phyloP scores from a whole-genome alignment of 108 stramenopile species.

The Skeletonema menzelii region DNA sequence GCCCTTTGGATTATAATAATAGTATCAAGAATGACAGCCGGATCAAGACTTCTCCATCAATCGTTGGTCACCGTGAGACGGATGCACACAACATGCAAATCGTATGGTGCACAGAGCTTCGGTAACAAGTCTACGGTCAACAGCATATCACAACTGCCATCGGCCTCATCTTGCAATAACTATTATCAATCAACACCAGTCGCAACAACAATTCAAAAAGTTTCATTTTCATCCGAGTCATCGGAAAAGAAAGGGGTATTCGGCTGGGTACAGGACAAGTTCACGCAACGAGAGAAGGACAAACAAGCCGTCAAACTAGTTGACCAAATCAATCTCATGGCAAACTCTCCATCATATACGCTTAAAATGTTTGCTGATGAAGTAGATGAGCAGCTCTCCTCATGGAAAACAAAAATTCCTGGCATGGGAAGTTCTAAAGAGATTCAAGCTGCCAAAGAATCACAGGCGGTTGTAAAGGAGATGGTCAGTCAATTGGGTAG shows the following conservation, averaged over 20 bases:
- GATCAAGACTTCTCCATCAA: neutral
- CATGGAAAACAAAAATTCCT: constrained; percentile 69
- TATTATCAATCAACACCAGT: neutral
- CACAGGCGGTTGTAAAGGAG: constrained; percentile 50
- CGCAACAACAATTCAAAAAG: neutral
- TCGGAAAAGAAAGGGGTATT: constrained; percentile 16
- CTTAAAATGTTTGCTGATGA: constrained; percentile 64
- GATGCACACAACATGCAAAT: constrained; percentile 4
- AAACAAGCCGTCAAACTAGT: constrained; percentile 64
- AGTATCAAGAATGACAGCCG: neutral
- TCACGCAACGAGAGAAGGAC: constrained; percentile 48
- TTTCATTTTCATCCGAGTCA: constrained; percentile 17
- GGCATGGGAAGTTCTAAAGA: constrained; percentile 57
- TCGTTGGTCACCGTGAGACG: constrained; percentile 1
- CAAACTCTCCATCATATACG: constrained; percentile 64
- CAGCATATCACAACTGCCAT: constrained; percentile 2
- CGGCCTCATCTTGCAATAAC: neutral
- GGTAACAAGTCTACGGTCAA: neutral
- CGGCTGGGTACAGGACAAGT: constrained; percentile 48
- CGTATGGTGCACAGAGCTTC: neutral
- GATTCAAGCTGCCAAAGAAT: constrained; percentile 65
- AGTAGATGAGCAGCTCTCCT: constrained; percentile 55
- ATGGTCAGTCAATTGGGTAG: constrained; percentile 63
- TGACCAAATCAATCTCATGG: constrained; percentile 70
- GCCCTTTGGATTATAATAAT: neutral